These are phyloP conservation scores for Trichosporon ovoides DNA, from an alignment of 1,284 basidiomycete species.

Conservation along the genomic window DNA sequence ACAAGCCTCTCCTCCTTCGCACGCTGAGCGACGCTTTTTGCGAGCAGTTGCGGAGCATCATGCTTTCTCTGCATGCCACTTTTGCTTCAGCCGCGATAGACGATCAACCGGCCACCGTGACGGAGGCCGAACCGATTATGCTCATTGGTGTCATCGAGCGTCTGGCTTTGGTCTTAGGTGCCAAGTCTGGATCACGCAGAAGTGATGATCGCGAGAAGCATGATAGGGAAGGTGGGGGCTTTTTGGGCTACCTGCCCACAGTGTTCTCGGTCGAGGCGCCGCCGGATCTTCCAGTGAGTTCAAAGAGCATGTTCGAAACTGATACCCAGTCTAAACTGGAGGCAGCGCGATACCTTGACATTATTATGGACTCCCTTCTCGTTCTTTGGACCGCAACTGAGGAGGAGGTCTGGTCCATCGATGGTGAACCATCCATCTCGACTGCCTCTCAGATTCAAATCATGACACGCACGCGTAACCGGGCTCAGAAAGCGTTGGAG, in stretches of 20 bases:
- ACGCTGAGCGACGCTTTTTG: conserved; percentile 78
- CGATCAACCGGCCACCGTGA: conserved; percentile 49
- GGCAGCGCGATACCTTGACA: conserved; percentile 32
- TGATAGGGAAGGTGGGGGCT: conserved; percentile 43
- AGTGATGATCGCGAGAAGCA: conserved; percentile 51
- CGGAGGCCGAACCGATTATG: conserved; percentile 79
- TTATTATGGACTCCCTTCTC: conserved; percentile 34
- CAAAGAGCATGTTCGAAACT: not conserved
- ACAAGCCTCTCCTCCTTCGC: conserved; percentile 58
- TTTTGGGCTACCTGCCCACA: conserved; percentile 48
- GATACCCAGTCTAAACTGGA: conserved; percentile 20
- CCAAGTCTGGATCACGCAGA: conserved; percentile 8
- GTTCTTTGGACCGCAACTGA: conserved; percentile 36
- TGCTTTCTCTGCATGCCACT: conserved; percentile 46
- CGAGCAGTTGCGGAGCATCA: conserved; percentile 59
- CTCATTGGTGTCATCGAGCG: conserved; percentile 76
- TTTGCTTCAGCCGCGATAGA: conserved; percentile 44
- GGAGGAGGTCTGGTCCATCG: not conserved
- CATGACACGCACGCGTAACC: conserved; percentile 48
- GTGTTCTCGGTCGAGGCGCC: conserved; percentile 48
- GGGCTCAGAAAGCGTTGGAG: conserved; percentile 74
- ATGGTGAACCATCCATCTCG: not conserved
- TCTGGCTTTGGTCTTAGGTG: conserved; percentile 59
- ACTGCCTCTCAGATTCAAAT: conserved; percentile 40
- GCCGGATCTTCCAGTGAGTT: conserved; percentile 24